Evolutionary conservation across 2,329 filamentous ascomycete species (phyloP).

Genomic region (Lasiodiplodia gonubiensis): DNA sequence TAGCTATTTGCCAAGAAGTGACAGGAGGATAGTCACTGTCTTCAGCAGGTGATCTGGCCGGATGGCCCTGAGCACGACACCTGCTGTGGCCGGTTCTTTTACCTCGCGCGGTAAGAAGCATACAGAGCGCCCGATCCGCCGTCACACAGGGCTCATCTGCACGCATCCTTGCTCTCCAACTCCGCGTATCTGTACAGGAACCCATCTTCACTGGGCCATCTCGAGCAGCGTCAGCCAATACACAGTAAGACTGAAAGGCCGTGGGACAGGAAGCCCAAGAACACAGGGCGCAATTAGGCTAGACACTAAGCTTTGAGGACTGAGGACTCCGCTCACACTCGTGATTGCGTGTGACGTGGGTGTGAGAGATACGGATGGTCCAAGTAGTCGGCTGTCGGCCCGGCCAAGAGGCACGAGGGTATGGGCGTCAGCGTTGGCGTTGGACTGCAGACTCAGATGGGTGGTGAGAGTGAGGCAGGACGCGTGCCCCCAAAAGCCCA

Average conservation of each 20-base stretch:
- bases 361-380: neutral
- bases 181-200: neutral
- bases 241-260: neutral
- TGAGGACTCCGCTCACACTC: neutral
- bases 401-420: neutral
- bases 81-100: neutral
- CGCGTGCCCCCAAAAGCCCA: neutral
- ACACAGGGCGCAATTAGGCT: slow-evolving; percentile 3
- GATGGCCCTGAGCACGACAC: slow-evolving; percentile 1
- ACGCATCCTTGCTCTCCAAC: neutral
- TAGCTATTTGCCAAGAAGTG: neutral
- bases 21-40: neutral
- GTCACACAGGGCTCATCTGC: neutral
- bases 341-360: neutral
- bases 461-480: neutral
- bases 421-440: neutral
- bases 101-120: neutral
- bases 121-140: neutral
- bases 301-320: slow-evolving; percentile 13
- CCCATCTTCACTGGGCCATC: neutral
- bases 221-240: neutral
- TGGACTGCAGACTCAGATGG: neutral
- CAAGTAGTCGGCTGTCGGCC: neutral
- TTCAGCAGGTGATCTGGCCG: neutral
- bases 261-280: neutral